phyloP scores from a whole-genome alignment of 805 yeast species.

The Nakazawaea holstii region DNA sequence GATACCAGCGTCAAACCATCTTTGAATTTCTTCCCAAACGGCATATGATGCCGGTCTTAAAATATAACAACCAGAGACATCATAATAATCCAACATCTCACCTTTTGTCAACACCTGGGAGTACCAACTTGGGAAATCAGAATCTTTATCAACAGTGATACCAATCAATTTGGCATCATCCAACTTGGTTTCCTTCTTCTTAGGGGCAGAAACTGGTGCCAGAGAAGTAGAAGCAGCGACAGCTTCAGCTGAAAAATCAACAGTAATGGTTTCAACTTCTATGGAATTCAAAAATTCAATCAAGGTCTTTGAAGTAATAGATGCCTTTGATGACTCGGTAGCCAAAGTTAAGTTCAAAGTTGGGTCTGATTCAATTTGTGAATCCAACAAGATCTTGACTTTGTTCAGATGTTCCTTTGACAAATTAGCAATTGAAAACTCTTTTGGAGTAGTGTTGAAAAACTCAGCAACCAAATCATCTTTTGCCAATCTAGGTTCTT shows the following conservation, averaged over 20 bases:
- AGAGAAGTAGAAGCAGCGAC: constrained; percentile 32
- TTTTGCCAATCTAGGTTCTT: constrained; percentile 85
- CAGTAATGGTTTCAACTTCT: constrained; percentile 44
- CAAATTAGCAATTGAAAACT: constrained; percentile 54
- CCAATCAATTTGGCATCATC: constrained; percentile 92
- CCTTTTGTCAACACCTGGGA: constrained; percentile 94
- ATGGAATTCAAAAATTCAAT: constrained; percentile 41
- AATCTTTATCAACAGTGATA: constrained; percentile 87
- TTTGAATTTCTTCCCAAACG: constrained; percentile 93
- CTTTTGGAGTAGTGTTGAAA: constrained; percentile 52
- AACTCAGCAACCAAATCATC: constrained; percentile 70
- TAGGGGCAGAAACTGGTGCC: constrained; percentile 21
- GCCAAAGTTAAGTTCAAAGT: constrained; percentile 37
- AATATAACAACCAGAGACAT: constrained; percentile 97
- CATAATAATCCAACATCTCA: constrained; percentile 98
- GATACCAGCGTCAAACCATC: constrained; percentile 75
- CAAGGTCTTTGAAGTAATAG: constrained; percentile 41
- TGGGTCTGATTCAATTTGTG: constrained; percentile 35
- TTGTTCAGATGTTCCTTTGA: constrained; percentile 45
- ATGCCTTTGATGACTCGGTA: constrained; percentile 47
- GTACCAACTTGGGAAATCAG: constrained; percentile 96
- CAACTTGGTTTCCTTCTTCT: constrained; percentile 41
- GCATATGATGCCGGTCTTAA: constrained; percentile 92
- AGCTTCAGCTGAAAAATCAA: constrained; percentile 49
- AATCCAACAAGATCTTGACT: constrained; percentile 56